Conservation (phyloP, 768 basidiomycete genomes). For the Amanita pseudoporphyria region DNA sequence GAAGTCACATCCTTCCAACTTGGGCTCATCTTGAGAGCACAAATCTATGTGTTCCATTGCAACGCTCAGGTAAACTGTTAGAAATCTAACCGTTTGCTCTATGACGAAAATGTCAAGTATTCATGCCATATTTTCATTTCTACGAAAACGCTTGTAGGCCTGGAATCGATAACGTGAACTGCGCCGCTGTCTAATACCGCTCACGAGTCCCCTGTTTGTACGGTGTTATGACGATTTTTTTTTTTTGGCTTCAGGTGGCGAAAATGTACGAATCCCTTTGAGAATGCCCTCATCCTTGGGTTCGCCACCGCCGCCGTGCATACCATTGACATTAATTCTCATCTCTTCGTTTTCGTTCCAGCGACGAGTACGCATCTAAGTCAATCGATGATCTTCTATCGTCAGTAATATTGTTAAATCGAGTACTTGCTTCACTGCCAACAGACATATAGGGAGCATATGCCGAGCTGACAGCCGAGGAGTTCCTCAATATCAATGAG, state of each 20-base stretch:
- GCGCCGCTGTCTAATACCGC: slow-evolving; percentile 6
- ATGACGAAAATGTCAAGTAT: background rate
- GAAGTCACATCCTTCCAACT: background rate
- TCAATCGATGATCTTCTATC: background rate
- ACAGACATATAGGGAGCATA: no score
- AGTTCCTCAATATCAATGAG: background rate
- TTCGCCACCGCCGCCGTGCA: slow-evolving; percentile 6
- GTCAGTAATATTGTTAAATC: background rate
- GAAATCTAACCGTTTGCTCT: no score
- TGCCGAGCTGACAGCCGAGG: background rate
- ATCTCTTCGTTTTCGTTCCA: no score
- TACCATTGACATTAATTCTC: background rate
- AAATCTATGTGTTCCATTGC: background rate
- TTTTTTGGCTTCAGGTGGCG: slow-evolving; percentile 4
- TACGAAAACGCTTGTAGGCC: background rate
- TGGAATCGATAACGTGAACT: background rate
- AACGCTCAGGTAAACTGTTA: no score
- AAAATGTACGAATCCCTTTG: slow-evolving; percentile 5
- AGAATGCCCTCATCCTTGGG: slow-evolving; percentile 1
- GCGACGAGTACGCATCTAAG: no score
- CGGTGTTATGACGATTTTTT: background rate
- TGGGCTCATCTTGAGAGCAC: background rate
- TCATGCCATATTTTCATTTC: background rate
- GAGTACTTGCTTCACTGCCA: background rate
- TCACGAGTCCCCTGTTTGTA: background rate